These are phyloP conservation scores for Carex littledalei DNA, from an alignment of 176 grass and related monocot genomes.

Conservation along the genomic window DNA sequence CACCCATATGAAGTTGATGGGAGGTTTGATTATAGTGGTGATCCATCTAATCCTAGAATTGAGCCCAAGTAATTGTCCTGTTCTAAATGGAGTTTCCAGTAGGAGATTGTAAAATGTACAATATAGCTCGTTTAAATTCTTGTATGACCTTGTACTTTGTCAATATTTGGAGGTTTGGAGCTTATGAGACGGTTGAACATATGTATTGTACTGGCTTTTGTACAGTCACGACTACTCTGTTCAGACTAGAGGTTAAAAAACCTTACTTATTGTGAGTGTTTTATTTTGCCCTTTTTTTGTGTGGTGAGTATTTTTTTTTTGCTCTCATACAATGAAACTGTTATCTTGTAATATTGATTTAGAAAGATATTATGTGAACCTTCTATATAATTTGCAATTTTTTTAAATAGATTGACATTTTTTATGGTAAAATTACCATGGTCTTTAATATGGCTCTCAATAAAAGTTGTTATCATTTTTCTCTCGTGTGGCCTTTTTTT, in stretches of 20 bases:
- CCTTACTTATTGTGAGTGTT: background rate
- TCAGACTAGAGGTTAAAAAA: background rate
- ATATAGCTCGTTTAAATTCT: background rate
- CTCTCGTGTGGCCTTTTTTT: background rate
- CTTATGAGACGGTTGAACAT: too few relatives aligned
- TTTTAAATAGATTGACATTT: background rate
- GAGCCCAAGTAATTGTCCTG: conserved; percentile 38
- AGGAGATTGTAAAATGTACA: conserved; percentile 5
- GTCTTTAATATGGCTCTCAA: background rate
- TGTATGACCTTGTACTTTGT: background rate
- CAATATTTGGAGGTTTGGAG: background rate
- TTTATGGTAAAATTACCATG: background rate
- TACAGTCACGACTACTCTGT: background rate
- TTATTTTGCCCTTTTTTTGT: background rate
- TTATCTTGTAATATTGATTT: background rate
- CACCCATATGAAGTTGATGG: conserved; percentile 49
- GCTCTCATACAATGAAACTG: background rate
- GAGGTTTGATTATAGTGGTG: conserved; percentile 42
- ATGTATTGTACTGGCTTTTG: background rate
- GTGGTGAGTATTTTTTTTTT: background rate
- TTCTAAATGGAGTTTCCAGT: background rate
- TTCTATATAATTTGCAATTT: background rate
- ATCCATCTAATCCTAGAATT: conserved; percentile 28
- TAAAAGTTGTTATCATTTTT: background rate
- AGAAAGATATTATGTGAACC: background rate